A percentile compares a stretch with the other conserved stretches of the same genome.
phyloP scores from a whole-genome alignment of 805 yeast genomes.

The Teunomyces stri region DNA sequence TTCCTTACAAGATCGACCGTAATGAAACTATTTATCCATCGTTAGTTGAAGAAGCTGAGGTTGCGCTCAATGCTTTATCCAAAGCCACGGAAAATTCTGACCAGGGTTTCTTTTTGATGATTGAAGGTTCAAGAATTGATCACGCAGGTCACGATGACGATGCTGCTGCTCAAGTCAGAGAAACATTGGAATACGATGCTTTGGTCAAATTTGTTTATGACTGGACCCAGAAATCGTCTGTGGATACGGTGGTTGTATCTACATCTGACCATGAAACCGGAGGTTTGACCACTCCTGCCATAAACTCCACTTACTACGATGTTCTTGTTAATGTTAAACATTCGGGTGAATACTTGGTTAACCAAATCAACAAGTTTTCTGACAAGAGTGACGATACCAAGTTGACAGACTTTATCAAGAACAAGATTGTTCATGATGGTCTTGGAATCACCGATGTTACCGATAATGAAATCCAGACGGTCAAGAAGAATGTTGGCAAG shows the following conservation, averaged over 20 bases:
- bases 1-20: constrained; percentile 84
- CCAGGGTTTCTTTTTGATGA: constrained; percentile 78
- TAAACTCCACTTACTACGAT: constrained; percentile 84
- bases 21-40: constrained; percentile 63
- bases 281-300: constrained; percentile 83
- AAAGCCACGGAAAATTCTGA: constrained; percentile 71
- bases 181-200: constrained; percentile 81
- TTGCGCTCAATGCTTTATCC: constrained; percentile 68
- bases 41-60: constrained; percentile 70
- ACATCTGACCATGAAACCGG: constrained; percentile 97
- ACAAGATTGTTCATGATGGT: constrained; percentile 53
- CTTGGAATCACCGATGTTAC: constrained; percentile 64
- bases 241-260: constrained; percentile 74
- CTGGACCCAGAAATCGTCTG: constrained; percentile 63
- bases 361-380: constrained; percentile 40
- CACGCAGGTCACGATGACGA: constrained; percentile 95
- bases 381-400: constrained; percentile 14
- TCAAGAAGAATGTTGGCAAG: constrained; percentile 7
- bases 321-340: constrained; percentile 66
- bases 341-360: constrained; percentile 70
- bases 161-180: constrained; percentile 91
- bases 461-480: constrained; percentile 46
- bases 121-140: constrained; percentile 92
- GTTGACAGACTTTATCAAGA: constrained; percentile 48
- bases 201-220: constrained; percentile 74